Conservation (phyloP, 192 early-diverging fungal genomes). For the Ambispora gerdemannii region DNA sequence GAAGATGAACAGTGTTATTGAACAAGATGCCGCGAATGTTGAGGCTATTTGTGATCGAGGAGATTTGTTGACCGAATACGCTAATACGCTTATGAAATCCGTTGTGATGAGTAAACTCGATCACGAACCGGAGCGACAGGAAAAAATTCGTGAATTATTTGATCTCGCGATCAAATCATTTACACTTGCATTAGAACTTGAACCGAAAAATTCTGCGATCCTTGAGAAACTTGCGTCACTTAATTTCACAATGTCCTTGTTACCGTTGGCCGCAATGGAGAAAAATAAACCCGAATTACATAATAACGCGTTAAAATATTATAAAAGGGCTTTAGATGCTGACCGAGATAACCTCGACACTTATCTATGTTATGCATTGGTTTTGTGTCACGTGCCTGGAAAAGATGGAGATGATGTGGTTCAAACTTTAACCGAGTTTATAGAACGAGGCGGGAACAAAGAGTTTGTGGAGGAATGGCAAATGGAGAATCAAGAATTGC, state of each 20-base stretch:
- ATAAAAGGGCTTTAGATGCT: slow-evolving; percentile 46
- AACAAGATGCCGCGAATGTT: slow-evolving; percentile 41
- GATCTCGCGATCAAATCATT: slow-evolving; percentile 44
- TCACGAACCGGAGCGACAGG: slow-evolving; percentile 25
- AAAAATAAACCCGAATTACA: slow-evolving; percentile 45
- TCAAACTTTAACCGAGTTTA: background rate
- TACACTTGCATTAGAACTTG: slow-evolving; percentile 41
- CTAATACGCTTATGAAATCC: slow-evolving; percentile 32
- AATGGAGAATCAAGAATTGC: slow-evolving; percentile 8
- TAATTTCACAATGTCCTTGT: slow-evolving; percentile 40
- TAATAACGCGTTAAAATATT: slow-evolving; percentile 53
- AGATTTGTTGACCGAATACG: slow-evolving; percentile 43
- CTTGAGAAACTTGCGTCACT: slow-evolving; percentile 52
- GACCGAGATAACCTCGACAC: slow-evolving; percentile 41
- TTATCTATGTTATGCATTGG: slow-evolving; percentile 38
- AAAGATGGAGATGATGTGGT: slow-evolving; percentile 34
- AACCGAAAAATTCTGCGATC: slow-evolving; percentile 50
- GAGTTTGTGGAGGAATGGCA: background rate
- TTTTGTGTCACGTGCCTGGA: slow-evolving; percentile 32
- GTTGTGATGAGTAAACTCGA: slow-evolving; percentile 19
- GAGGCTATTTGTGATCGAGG: slow-evolving; percentile 57
- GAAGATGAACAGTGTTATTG: slow-evolving; percentile 41
- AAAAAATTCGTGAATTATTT: slow-evolving; percentile 46
- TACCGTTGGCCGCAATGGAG: slow-evolving; percentile 40
- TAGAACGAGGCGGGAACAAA: background rate